These are phyloP conservation scores for Apophysomyces variabilis DNA, from an alignment of 371 early-diverging fungal species.

Conservation along the genomic window DNA sequence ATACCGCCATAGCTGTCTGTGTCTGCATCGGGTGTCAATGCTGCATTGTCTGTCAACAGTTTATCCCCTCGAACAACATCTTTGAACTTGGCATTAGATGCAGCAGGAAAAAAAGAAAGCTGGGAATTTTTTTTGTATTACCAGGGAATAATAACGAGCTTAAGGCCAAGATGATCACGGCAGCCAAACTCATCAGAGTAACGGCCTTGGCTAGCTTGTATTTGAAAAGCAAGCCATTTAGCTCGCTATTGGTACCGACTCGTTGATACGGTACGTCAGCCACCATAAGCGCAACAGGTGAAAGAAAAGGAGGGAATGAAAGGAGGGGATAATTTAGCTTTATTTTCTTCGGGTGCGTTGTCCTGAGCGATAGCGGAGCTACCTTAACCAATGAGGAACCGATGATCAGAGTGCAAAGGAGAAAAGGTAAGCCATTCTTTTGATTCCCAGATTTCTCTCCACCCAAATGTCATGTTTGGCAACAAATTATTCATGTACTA, in stretches of 20 bases:
- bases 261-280: constrained; percentile 21
- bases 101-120: neutral
- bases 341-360: neutral
- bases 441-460: neutral
- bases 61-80: neutral
- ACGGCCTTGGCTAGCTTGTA: constrained; percentile 35
- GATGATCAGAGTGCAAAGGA: neutral
- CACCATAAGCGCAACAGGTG: constrained; percentile 6
- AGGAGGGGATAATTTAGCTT: neutral
- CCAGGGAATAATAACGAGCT: constrained; percentile 29
- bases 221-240: constrained; percentile 23
- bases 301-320: neutral
- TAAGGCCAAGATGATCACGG: constrained; percentile 30
- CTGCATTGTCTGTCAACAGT: neutral
- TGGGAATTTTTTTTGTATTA: constrained; percentile 5
- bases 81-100: neutral
- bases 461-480: neutral
- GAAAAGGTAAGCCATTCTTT: neutral
- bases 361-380: neutral
- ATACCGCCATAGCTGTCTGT: constrained; percentile 2
- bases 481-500: no score
- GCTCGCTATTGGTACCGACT: constrained; percentile 21
- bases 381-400: neutral
- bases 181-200: constrained; percentile 26
- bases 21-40: neutral